Evolutionary conservation across 73 alveolate genomes (phyloP).

Genomic region (Tetrahymena elliotti): DNA sequence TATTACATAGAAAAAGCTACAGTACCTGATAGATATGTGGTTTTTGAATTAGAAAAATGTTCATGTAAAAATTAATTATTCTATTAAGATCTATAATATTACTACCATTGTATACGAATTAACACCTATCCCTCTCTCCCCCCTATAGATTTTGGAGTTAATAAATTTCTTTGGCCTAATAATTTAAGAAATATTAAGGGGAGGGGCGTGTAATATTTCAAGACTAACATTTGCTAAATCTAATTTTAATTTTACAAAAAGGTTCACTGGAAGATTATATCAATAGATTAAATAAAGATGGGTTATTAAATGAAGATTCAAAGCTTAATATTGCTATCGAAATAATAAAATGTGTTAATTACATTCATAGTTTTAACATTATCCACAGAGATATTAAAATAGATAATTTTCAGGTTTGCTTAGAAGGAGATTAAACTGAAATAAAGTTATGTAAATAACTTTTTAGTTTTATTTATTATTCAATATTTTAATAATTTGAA

Average conservation of each 20-base stretch:
- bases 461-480: no score
- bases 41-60: background rate
- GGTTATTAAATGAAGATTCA: background rate
- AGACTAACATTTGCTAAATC: background rate
- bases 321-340: background rate
- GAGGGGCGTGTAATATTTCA: background rate
- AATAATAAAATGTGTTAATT: background rate
- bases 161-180: background rate
- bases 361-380: background rate
- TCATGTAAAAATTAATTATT: background rate
- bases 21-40: background rate
- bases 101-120: no score
- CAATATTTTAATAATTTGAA: no score
- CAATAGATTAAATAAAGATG: background rate
- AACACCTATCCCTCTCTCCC: no score
- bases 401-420: background rate
- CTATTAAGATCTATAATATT: no score
- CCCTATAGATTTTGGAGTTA: no score
- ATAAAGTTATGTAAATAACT: background rate
- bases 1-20: background rate
- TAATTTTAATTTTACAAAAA: no score
- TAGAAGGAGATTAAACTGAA: background rate
- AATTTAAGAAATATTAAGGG: background rate
- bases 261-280: background rate
- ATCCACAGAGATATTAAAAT: background rate